A percentile compares a stretch with the other conserved stretches of the same genome.
These are phyloP conservation scores for Heliocybe sulcata DNA, from an alignment of 1,284 basidiomycete species.

Conservation along the genomic window DNA sequence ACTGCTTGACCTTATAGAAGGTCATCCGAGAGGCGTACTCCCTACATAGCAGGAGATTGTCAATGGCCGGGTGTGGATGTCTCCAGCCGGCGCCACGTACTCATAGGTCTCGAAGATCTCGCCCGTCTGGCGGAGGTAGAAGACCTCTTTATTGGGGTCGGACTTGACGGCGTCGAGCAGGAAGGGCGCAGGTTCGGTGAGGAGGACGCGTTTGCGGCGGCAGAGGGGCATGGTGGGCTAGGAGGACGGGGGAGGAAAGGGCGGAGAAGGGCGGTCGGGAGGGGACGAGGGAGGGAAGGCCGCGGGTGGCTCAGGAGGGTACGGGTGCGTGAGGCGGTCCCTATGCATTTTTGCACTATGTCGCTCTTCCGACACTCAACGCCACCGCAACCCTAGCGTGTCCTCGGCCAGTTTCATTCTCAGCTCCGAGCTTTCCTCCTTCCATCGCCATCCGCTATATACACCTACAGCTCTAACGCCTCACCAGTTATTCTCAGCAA, in stretches of 20 bases:
- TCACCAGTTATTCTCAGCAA: neutral
- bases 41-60: constrained; percentile 35
- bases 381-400: neutral
- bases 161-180: constrained; percentile 57
- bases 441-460: neutral
- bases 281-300: constrained; percentile 6
- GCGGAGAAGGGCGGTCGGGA: constrained; percentile 16
- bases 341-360: constrained; percentile 3
- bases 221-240: constrained; percentile 70
- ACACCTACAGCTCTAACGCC: neutral
- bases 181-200: constrained; percentile 68
- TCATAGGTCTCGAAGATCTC: constrained; percentile 95
- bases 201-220: constrained; percentile 85
- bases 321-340: constrained; percentile 1
- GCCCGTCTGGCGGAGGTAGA: constrained; percentile 86
- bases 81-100: constrained; percentile 39
- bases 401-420: constrained; percentile 1
- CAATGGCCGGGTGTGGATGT: constrained; percentile 6
- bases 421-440: constrained; percentile 1
- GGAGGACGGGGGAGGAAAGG: constrained; percentile 14
- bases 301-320: constrained; percentile 9
- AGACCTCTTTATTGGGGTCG: constrained; percentile 71
- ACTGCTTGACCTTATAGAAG: constrained; percentile 90
- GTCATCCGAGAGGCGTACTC: constrained; percentile 87
- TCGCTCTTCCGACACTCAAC: neutral